A percentile compares a stretch with the other conserved stretches of the same genome.
Evolutionary conservation across 208 protist genomes (phyloP).

Genomic region (Trypanosoma vivax): DNA sequence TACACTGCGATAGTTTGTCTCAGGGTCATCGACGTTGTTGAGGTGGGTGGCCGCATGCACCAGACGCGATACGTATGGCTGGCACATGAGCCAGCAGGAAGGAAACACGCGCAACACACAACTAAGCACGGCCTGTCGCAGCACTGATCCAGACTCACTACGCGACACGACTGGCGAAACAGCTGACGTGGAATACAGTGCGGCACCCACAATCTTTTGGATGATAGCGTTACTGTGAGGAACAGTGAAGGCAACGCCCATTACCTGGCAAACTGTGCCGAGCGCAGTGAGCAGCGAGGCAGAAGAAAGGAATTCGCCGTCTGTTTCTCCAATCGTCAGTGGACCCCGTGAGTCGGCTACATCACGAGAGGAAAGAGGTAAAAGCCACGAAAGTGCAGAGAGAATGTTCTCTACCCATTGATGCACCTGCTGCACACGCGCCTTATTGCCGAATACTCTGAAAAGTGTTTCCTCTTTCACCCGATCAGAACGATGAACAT

Average conservation of each 20-base stretch:
- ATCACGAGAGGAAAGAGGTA: too few species aligned
- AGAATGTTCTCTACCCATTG: slow-evolving; percentile 33
- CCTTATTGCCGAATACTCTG: slow-evolving; percentile 80
- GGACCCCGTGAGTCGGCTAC: too few species aligned
- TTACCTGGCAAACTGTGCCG: slow-evolving; percentile 23
- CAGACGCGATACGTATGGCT: slow-evolving; percentile 67
- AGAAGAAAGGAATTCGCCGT: slow-evolving; percentile 44
- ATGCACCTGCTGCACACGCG: slow-evolving; percentile 56
- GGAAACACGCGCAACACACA: slow-evolving; percentile 62
- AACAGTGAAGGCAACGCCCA: slow-evolving; percentile 58
- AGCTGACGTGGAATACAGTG: slow-evolving; percentile 47
- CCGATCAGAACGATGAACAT: slow-evolving; percentile 56
- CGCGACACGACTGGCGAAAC: slow-evolving; percentile 35
- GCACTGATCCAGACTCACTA: slow-evolving; percentile 43
- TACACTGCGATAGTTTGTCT: slow-evolving; percentile 61
- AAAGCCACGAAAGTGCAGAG: slow-evolving; percentile 1
- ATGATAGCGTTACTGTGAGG: slow-evolving; percentile 46
- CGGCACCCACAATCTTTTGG: slow-evolving; percentile 33
- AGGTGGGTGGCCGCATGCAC: slow-evolving; percentile 52
- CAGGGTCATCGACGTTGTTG: slow-evolving; percentile 58
- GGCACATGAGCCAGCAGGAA: slow-evolving; percentile 78
- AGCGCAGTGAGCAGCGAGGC: slow-evolving; percentile 40
- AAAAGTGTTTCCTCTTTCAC: slow-evolving; percentile 66
- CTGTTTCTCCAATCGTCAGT: not conserved
- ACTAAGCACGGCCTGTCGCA: slow-evolving; percentile 58